Conservation (phyloP, 2,329 filamentous ascomycete species). For the Monilinia fructicola region DNA sequence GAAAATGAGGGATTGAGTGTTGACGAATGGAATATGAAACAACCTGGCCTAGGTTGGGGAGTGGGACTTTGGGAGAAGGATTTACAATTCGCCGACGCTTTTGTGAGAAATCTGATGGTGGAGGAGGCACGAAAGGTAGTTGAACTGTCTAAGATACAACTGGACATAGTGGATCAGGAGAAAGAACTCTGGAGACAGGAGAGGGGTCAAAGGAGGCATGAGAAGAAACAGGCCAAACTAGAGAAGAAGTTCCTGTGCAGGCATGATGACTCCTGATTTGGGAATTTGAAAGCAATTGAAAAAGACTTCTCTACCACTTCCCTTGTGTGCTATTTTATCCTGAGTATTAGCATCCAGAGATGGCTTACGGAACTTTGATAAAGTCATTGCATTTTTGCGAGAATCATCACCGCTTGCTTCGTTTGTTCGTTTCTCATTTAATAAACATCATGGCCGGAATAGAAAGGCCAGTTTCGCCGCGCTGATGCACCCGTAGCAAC, state of each 20-base stretch:
- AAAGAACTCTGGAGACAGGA: conserved; percentile 43
- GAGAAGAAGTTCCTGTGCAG: conserved; percentile 14
- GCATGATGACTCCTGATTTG: conserved; percentile 4
- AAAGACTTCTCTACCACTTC: neutral
- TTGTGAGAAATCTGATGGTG: conserved; percentile 33
- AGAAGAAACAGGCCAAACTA: conserved; percentile 26
- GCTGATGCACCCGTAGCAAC: conserved; percentile 40
- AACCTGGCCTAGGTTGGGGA: conserved; percentile 20
- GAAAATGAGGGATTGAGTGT: conserved; percentile 16
- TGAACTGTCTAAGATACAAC: conserved; percentile 23
- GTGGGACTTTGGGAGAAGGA: conserved; percentile 21
- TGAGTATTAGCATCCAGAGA: neutral
- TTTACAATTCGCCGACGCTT: neutral
- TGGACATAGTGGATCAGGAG: conserved; percentile 49
- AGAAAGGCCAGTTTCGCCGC: conserved; percentile 38
- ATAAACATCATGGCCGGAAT: conserved; percentile 29
- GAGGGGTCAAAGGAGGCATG: conserved; percentile 36
- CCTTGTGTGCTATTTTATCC: neutral
- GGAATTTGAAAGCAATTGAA: neutral
- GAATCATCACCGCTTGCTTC: conserved; percentile 23
- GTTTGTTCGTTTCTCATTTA: conserved; percentile 26
- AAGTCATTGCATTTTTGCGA: conserved; percentile 3
- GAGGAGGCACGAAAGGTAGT: conserved; percentile 45
- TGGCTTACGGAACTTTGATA: neutral
- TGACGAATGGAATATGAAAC: conserved; percentile 19